Conservation (phyloP, 148 eudicot species). For the Rhododendron henanense region DNA sequence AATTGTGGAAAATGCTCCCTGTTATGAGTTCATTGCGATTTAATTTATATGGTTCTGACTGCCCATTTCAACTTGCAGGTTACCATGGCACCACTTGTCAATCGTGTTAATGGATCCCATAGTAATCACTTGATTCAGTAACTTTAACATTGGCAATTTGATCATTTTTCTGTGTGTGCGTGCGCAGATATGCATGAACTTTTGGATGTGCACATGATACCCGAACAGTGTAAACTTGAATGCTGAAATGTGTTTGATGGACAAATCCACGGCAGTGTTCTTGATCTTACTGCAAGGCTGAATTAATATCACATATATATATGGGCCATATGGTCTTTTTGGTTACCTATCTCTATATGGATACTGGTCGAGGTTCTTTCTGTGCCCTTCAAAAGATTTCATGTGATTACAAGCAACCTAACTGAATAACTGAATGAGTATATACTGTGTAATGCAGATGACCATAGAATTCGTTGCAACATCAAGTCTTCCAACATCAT, state of each 20-base stretch:
- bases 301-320: conserved; percentile 65
- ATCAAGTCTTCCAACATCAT: conserved; percentile 88
- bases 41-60: background rate
- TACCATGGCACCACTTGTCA: background rate
- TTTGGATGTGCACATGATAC: background rate
- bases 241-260: conserved; percentile 5
- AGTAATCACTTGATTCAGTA: background rate
- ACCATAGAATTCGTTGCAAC: conserved; percentile 65
- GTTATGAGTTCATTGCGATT: background rate
- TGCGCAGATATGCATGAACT: background rate
- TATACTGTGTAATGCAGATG: conserved; percentile 38
- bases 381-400: background rate
- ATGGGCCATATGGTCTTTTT: conserved; percentile 59
- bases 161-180: background rate
- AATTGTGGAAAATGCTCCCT: background rate
- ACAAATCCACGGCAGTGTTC: conserved; percentile 47
- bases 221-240: background rate
- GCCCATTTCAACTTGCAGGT: background rate
- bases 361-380: background rate
- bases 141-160: background rate
- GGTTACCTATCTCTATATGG: background rate
- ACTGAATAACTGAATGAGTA: conserved; percentile 22
- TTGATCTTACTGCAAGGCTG: conserved; percentile 57
- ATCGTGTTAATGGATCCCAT: background rate
- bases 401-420: background rate